Evolutionary conservation across 768 basidiomycete genomes (phyloP), one percentile per base, ranked within the genome.

Genomic region (Kondoa malvinella): DNA sequence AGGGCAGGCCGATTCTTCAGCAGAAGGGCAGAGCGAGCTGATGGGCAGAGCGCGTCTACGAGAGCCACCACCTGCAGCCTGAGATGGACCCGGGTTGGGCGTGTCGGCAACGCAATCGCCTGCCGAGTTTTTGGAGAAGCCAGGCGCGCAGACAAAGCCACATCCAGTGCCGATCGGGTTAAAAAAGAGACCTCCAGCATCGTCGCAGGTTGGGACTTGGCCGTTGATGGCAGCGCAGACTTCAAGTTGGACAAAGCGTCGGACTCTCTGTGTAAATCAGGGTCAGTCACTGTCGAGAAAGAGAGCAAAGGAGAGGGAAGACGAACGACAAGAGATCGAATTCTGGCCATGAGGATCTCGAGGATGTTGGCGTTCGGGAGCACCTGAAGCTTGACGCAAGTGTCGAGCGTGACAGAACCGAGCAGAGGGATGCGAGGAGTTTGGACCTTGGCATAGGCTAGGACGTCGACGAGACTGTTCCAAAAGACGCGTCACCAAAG

Each of bases 281-380:
- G n/a, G 57, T 59, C 57, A 59, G 57, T 59, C 57, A 8, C 57
- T 59, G n/a, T 29, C 4, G n/a, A n/a, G n/a, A n/a, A n/a, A n/a
- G n/a, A n/a, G n/a, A n/a, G n/a, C n/a, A n/a, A n/a, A n/a, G n/a
- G n/a, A n/a, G n/a, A n/a, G n/a, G n/a, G n/a, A n/a, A n/a, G n/a
- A n/a, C n/a, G n/a, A n/a, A n/a, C n/a, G n/a, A n/a, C n/a, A n/a
- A n/a, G n/a, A n/a, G n/a, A n/a, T n/a, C n/a, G n/a, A n/a, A n/a
- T n/a, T n/a, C n/a, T n/a, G n/a, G n/a, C n/a, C n/a, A n/a, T n/a
- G n/a, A n/a, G n/a, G n/a, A n/a, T n/a, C n/a, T n/a, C n/a, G n/a
- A n/a, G n/a, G n/a, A n/a, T n/a, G n/a, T n/a, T n/a, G n/a, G n/a
- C n/a, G n/a, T n/a, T n/a, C n/a, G n/a, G n/a, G n/a, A n/a, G n/a